Evolutionary conservation across 352 stramenopile species (phyloP), one percentile per base, ranked within the genome.

Genomic region (Pythium grandisporangium): DNA sequence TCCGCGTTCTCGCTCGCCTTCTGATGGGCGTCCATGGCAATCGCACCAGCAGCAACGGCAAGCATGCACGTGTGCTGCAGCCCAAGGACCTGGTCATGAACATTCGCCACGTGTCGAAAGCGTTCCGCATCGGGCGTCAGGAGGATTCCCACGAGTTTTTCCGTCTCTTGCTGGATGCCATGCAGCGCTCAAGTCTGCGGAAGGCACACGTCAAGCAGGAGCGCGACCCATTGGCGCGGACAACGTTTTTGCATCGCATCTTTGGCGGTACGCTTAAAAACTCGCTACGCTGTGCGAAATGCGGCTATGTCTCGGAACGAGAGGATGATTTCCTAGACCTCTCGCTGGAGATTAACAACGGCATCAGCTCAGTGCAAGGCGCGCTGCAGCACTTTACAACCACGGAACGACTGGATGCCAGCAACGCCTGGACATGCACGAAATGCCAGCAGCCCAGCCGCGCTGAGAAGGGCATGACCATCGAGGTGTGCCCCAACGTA

Each of bases 81-180:
- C 81, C 81, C 4, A 82, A 78, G 42, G 75, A 90, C 24, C 39
- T 94, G 37, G 78, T 92, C 34, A 80, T 87, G 58, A 95, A 93
- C 51, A 63, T 93, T 27, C 76, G 75, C 26, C 79, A 91, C 41
- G 54, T 93, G 19, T 86, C 78, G 32, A 91, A 90, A 51, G 69
- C 57, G 52, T 93, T 95, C 48, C 79, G 82, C 30, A 89, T 95
- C 40, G 84, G 84, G 0, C 71, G 81, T 2, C 82, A 96, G 51
- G 84, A 96, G 53, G 86, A 96, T 51, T 87, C 86, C 38, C 86
- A 96, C 63, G 86, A 96, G 58, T 96, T 96, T 54, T 92, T 96
- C 45, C 70, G 84, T 0, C 46, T 93, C 37, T 54, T 96, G 37
- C 51, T 96, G 44, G 84, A 95, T 48, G 66, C 70, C 8, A 91